Base-by-base conservation (phyloP, 192 early-diverging fungal genomes). In the Coemansia sp. region DNA sequence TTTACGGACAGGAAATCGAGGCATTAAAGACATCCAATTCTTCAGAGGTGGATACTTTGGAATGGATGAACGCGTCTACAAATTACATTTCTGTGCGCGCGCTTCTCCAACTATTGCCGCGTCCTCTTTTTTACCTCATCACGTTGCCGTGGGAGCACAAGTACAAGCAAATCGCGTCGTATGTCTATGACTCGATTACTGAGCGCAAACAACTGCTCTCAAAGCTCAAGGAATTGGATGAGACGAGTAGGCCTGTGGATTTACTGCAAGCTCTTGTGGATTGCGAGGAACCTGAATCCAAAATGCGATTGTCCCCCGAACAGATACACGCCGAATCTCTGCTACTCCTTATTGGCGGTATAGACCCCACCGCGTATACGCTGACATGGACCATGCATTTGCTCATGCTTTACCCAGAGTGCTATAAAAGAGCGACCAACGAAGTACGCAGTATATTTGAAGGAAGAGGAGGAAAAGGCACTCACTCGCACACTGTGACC, bases 341-440 rank as follows among this genome's bases (percentile, higher is more conserved):
- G 2, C 38, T 74, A 14, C 60, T 74, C 15, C 61, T 79, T 0
- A 68, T 79, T 2, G 77, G 66, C 1, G 77, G 68, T 0, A 71
- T 66, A 3, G 71, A 79, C 41, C 66, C 77, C 0, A 74, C 68
- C 0, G 77, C 77, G 1, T 73, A 62, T 24, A 68, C 77, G 6
- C 62, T 81, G 29, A 70, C 65, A 19, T 81, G 73, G 79, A 72
- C 79, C 0, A 6, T 72, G 2, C 73, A 76, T 11, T 43, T 81
- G 31, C 32, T 81, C 0, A 51, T 76, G 45, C 54, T 81, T 0
- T 70, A 81, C n/a, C 79, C 73, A 0, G 62, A 72, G 0, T 57
- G 59, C 32, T 64, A 64, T 36, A 6, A 31, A 0, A 5, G 27
- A 1, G 65, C 47, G 0, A 46, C 58, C 1, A 4, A 4, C 10